A percentile compares a stretch with the other conserved stretches of the same genome.
Evolutionary conservation across 495 filamentous ascomycete genomes (phyloP).

Genomic region (Penicillium desertorum): DNA sequence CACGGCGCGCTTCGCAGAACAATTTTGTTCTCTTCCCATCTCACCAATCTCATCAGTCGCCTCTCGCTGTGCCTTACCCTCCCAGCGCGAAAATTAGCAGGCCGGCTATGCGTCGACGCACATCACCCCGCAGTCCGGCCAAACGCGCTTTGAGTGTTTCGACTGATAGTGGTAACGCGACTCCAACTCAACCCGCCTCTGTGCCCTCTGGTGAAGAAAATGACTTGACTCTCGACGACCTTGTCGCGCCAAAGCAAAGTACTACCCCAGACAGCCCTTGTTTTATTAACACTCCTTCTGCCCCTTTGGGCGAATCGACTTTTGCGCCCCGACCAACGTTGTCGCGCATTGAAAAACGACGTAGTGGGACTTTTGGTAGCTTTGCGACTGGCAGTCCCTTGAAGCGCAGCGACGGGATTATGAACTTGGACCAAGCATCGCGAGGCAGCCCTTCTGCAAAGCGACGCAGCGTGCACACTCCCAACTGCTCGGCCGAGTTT

Average conservation of each 20-base stretch:
- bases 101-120: conserved; percentile 53
- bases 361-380: conserved; percentile 47
- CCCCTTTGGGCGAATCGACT: conserved; percentile 35
- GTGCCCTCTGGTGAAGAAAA: conserved; percentile 58
- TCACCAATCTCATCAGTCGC: conserved; percentile 47
- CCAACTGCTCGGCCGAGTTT: conserved; percentile 59
- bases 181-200: conserved; percentile 41
- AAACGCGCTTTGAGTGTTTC: conserved; percentile 72
- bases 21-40: conserved; percentile 52
- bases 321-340: conserved; percentile 48
- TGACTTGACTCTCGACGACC: conserved; percentile 30
- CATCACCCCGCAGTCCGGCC: conserved; percentile 71
- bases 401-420: conserved; percentile 87
- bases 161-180: conserved; percentile 67
- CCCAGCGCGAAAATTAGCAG: conserved; percentile 51
- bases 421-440: conserved; percentile 75
- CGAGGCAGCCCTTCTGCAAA: conserved; percentile 85
- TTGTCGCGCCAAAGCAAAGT: conserved; percentile 18
- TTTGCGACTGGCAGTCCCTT: conserved; percentile 76
- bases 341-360: conserved; percentile 48
- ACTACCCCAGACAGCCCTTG: conserved; percentile 43
- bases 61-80: conserved; percentile 54
- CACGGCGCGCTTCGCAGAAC: conserved; percentile 43
- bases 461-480: conserved; percentile 75
- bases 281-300: conserved; percentile 43